Conservation (phyloP, 768 basidiomycete genomes). For the Amanita exitialis region DNA sequence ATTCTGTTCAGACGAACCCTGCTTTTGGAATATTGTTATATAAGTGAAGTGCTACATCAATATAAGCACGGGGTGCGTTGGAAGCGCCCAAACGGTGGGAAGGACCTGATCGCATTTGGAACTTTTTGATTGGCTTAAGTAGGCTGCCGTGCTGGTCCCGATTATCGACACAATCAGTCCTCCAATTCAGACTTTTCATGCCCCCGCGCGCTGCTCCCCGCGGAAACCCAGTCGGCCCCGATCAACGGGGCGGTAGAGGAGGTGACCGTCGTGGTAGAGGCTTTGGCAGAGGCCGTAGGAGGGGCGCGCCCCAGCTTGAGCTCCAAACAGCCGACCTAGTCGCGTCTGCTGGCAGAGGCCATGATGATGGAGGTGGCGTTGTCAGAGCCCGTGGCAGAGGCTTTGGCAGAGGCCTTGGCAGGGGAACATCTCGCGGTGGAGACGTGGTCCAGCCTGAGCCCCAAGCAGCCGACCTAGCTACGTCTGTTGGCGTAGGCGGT, state of each 20-base stretch:
- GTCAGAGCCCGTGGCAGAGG: not conserved
- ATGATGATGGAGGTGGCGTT: not conserved
- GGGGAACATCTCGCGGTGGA: not conserved
- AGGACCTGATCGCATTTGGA: not conserved
- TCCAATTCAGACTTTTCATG: not conserved
- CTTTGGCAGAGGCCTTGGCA: not conserved
- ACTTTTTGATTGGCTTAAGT: not conserved
- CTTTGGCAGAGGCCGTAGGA: not conserved
- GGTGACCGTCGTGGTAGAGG: not conserved
- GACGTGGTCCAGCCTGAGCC: too few species aligned
- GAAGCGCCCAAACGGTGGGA: too few species aligned
- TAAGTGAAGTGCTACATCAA: too few species aligned
- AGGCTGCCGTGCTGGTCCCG: not conserved
- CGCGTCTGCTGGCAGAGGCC: not conserved
- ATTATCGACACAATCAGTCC: slow-evolving; percentile 1
- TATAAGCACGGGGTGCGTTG: too few species aligned
- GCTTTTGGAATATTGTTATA: too few species aligned
- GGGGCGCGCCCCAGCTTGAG: too few species aligned
- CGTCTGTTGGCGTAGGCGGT: too few species aligned
- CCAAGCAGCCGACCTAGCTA: too few species aligned
- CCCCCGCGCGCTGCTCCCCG: slow-evolving; percentile 11
- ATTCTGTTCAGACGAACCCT: too few species aligned
- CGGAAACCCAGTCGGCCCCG: not conserved
- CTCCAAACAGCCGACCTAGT: not conserved
- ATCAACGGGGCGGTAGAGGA: not conserved